Conservation (phyloP, 768 basidiomycete species). For the Hypholoma sublateritium region DNA sequence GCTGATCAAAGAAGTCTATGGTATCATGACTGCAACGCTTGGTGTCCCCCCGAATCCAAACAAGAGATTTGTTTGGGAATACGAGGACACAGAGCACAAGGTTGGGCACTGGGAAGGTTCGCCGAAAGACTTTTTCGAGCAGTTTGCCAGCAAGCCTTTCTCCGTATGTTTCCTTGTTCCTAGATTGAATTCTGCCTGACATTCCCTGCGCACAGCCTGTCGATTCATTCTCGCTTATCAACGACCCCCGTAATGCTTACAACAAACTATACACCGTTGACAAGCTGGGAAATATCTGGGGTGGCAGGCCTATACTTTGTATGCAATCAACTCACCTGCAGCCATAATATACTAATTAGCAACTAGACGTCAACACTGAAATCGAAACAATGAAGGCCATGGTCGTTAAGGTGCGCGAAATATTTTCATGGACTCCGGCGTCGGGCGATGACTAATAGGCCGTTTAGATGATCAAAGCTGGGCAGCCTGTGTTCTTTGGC, state of each 20-base stretch:
- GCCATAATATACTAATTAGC: neutral
- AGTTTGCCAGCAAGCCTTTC: slow-evolving; percentile 57
- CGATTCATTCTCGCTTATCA: slow-evolving; percentile 89
- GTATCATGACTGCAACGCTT: slow-evolving; percentile 79
- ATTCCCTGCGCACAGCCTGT: slow-evolving; percentile 41
- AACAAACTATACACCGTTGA: slow-evolving; percentile 87
- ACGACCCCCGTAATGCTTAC: slow-evolving; percentile 89
- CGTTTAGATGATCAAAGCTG: slow-evolving; percentile 72
- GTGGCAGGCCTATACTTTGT: slow-evolving; percentile 84
- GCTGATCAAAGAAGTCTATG: slow-evolving; percentile 82
- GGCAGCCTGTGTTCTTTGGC: slow-evolving; percentile 92
- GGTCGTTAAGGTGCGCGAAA: slow-evolving; percentile 60
- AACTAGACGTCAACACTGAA: slow-evolving; percentile 84
- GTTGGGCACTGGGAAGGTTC: slow-evolving; percentile 76
- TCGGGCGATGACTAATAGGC: neutral
- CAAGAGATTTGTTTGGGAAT: slow-evolving; percentile 83
- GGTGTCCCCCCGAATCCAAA: slow-evolving; percentile 81
- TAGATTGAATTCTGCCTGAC: neutral
- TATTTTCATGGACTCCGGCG: neutral
- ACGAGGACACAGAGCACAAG: slow-evolving; percentile 80
- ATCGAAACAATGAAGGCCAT: slow-evolving; percentile 78
- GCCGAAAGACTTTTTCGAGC: slow-evolving; percentile 75
- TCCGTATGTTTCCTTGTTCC: slow-evolving; percentile 36
- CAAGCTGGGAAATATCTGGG: slow-evolving; percentile 91
- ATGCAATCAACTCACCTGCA: slow-evolving; percentile 26